These are phyloP conservation scores for Trichomonas gallinae DNA, from an alignment of 208 protist species.

Conservation along the genomic window DNA sequence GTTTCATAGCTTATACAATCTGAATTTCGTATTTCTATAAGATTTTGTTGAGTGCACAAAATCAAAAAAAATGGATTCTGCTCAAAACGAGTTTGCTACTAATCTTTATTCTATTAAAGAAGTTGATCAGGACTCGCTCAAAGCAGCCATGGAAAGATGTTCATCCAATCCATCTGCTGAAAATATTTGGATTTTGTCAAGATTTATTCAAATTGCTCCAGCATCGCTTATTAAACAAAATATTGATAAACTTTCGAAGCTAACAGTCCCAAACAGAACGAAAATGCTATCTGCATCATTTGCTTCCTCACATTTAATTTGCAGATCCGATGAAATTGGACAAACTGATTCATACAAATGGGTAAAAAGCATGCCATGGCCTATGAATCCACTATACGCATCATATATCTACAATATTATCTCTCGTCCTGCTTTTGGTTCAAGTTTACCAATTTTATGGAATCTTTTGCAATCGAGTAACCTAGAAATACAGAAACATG, in stretches of 20 bases:
- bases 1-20: too few species aligned
- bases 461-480: not conserved
- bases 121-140: not conserved
- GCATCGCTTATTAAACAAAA: not conserved
- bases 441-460: not conserved
- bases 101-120: not conserved
- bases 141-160: not conserved
- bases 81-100: not conserved
- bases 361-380: not conserved
- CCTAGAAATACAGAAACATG: not conserved
- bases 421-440: not conserved
- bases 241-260: not conserved
- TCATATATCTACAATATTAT: not conserved
- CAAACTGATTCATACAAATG: not conserved
- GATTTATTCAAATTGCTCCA: not conserved
- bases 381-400: not conserved
- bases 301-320: not conserved
- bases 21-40: too few species aligned
- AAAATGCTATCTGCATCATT: not conserved
- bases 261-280: not conserved
- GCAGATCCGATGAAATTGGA: not conserved
- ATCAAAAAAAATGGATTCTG: not conserved
- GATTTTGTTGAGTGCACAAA: not conserved
- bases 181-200: not conserved
- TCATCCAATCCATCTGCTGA: not conserved